These are phyloP conservation scores for Macadamia tetraphylla DNA, from an alignment of 164 flowering plant species.

Conservation along the genomic window DNA sequence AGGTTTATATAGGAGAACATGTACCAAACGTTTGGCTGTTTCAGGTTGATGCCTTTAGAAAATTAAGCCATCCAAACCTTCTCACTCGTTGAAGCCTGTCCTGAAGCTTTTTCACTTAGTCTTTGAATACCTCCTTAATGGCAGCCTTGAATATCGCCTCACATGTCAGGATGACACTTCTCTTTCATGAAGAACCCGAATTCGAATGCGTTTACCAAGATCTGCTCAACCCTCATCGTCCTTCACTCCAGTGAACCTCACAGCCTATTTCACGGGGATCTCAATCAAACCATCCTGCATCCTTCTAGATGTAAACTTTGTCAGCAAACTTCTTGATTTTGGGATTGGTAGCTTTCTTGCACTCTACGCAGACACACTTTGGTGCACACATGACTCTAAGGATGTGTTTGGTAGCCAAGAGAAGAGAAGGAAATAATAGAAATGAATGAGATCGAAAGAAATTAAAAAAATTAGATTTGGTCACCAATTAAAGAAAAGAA, in stretches of 20 bases:
- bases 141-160: constrained; percentile 62
- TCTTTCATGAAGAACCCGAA: constrained; percentile 59
- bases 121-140: constrained; percentile 55
- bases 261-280: constrained; percentile 45
- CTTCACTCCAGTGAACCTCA: constrained; percentile 45
- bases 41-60: constrained; percentile 59
- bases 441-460: no score
- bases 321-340: constrained; percentile 48
- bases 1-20: no score
- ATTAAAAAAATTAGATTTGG: no score
- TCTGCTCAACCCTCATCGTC: constrained; percentile 56
- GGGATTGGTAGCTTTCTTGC: constrained; percentile 33
- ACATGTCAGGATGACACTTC: constrained; percentile 29
- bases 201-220: constrained; percentile 38
- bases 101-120: constrained; percentile 49
- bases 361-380: not conserved
- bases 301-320: constrained; percentile 49
- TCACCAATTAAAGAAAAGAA: no score
- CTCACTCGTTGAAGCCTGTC: constrained; percentile 54
- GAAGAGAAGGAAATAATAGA: no score
- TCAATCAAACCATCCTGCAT: constrained; percentile 47
- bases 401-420: constrained; percentile 17
- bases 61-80: constrained; percentile 72
- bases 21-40: not conserved
- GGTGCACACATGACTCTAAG: constrained; percentile 39